Base-by-base conservation (phyloP, 2,329 filamentous ascomycete genomes). In the Penicillium capsulatum region DNA sequence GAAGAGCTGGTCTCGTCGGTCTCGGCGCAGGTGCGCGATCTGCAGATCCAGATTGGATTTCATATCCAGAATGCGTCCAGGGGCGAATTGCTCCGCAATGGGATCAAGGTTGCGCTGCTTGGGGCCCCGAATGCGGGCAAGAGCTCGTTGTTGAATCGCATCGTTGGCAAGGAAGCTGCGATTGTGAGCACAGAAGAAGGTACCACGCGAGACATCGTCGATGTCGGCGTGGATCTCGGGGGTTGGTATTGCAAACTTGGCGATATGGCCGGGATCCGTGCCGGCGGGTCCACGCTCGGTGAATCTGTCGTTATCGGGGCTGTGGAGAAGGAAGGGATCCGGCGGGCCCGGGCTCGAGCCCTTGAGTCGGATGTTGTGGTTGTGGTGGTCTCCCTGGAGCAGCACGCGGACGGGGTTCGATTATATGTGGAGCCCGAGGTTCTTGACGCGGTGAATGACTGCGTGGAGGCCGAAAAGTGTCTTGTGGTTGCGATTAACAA, bases 71-170 rank as follows among this genome's bases (percentile, higher is more conserved):
- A 90, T 43, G 85, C 86, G 30, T 81, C 88, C 36, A 79, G 85
- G 34, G 89, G 86, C 7, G 90, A 96, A 64, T 71, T 98, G 36
- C 70, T 97, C 24, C 76, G 89, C 7, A 86, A 80, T 53, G 92
- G 92, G 1, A 94, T 98, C 50, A 80, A 79, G 40, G 80, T 98
- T 43, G 86, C 91, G 2, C 72, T 98, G 3, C 71, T 98, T 1
- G 92, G 92, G 0, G 88, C 90, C 5, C 92, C 92, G 1, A 98
- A 98, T 57, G 89, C 83, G 0, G 92, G 92, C 10, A 98, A 98
- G 64, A 96, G 90, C 62, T 96, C 89, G 10, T 66, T 98, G 44
- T 79, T 98, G 66, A 98, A 98, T 60, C 73, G 82, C 15, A 77
- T 98, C 35, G 87, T 96, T 3, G 91, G 92, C 0, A 76, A 90